A percentile compares a stretch with the other conserved stretches of the same genome.
These are phyloP conservation scores for Solanum raphanifolium DNA, from an alignment of 257 asterid genomes.

Conservation along the genomic window DNA sequence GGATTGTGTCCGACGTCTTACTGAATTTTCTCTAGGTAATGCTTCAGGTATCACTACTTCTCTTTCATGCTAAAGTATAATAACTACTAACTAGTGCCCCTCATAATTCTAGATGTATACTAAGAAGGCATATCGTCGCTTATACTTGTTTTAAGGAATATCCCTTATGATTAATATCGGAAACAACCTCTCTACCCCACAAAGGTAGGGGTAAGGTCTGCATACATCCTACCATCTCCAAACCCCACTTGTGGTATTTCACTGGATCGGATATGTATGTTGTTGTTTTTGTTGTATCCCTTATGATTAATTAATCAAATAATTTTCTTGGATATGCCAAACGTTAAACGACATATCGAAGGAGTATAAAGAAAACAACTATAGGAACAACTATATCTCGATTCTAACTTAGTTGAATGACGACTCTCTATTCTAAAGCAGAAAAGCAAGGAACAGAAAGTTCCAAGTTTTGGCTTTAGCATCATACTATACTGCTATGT, in stretches of 20 bases:
- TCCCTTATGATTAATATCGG: not conserved
- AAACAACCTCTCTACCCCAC: not conserved
- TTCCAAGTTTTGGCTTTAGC: not conserved
- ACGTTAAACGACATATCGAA: not conserved
- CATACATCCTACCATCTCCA: not conserved
- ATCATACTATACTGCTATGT: not conserved
- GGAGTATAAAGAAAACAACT: not conserved
- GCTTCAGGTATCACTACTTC: conserved; percentile 23
- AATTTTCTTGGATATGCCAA: not conserved
- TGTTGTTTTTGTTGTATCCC: not conserved
- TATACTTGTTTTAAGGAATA: not conserved
- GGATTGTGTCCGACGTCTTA: conserved; percentile 58
- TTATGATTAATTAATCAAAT: not conserved
- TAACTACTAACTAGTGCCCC: not conserved
- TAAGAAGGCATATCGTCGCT: not conserved
- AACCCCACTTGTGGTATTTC: not conserved
- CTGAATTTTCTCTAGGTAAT: conserved; percentile 37
- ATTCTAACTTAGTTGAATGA: not conserved
- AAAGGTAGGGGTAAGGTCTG: not conserved
- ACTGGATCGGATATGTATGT: not conserved
- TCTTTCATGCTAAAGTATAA: not conserved
- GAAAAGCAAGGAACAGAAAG: not conserved
- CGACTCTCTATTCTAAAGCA: not conserved
- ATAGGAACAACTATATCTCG: not conserved
- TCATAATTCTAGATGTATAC: not conserved